These are phyloP conservation scores for Glaciozyma martinii DNA, from an alignment of 768 basidiomycete genomes.

Conservation along the genomic window DNA sequence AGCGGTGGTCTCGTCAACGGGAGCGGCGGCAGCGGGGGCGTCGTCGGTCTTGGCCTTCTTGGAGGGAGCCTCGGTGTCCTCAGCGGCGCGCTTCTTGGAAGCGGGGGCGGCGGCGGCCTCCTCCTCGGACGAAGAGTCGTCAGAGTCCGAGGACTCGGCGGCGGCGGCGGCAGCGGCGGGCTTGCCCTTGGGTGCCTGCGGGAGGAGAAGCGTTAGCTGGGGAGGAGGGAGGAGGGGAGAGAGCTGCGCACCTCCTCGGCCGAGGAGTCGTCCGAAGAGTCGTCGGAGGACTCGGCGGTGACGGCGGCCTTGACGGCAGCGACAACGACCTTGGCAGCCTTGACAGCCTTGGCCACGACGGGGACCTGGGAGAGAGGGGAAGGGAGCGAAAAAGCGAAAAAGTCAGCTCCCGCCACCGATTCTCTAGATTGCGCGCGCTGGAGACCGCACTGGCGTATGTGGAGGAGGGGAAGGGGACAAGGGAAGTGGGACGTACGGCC, in stretches of 20 bases:
- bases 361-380: not conserved
- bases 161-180: conserved; percentile 15
- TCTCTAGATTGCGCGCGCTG: not conserved
- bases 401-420: not conserved
- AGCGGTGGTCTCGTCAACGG: conserved; percentile 41
- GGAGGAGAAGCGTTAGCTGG: not conserved
- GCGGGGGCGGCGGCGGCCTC: conserved; percentile 19
- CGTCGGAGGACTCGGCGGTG: conserved; percentile 11
- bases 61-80: conserved; percentile 44
- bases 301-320: conserved; percentile 14
- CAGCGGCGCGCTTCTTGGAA: conserved; percentile 31
- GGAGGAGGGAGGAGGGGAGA: not conserved
- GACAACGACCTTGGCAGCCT: conserved; percentile 15
- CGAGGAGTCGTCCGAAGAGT: conserved; percentile 19
- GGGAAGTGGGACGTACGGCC: not conserved
- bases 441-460: not conserved
- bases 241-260: conserved; percentile 9
- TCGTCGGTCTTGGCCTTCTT: conserved; percentile 77
- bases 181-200: conserved; percentile 21
- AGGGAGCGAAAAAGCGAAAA: not conserved
- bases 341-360: conserved; percentile 4
- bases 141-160: conserved; percentile 22
- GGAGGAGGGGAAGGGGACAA: not conserved
- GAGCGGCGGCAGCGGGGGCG: conserved; percentile 45
- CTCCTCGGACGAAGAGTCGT: conserved; percentile 14